Evolutionary conservation across 129 eudicot species (phyloP), one percentile per base, ranked within the genome.

Genomic region (Logfia minima): DNA sequence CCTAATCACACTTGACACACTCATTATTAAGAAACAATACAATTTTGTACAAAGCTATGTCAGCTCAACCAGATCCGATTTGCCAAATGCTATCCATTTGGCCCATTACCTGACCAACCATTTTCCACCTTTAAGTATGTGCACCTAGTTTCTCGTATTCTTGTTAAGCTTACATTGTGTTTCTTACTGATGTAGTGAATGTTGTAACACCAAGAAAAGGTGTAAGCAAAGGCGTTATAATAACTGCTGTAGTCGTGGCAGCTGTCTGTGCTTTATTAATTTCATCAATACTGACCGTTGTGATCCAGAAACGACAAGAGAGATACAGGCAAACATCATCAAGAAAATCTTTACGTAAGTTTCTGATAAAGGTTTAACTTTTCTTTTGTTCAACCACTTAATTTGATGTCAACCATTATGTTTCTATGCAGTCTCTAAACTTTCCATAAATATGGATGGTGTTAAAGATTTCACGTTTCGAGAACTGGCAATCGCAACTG

Each of bases 401-500:
- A 43, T 21, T 21, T 67, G 23, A 55, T 58, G 63, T 13, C 22
- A 41, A n/a, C 3, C 56, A 5, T 70, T 6, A 23, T 76, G 24
- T 31, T 28, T 22, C 16, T 61, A 60, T 82, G 87, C 86, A 93
- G 98, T 89, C 55, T 76, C 96, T 28, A 90, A 80, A 81, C 82
- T 80, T 74, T 75, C 93, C 43, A 81, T 90, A 72, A 88, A 85
- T 37, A 86, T 88, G 31, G 98, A 90, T 14, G 91, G 90, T 24
- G 86, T 93, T 63, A 93, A 85, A 81, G 84, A 89, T 53, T 93
- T 93, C 87, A 81, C 81, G 10, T 93, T 84, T 79, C 80, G 81
- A 83, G 91, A 93, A 79, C 74, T 90, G 97, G 84, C 86, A 66
- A 59, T 26, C 19, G 97, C 97, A 22, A 90, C 98, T 13, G 64